Base-by-base conservation (phyloP, 139 green algal species). In the Eudorina sp. region DNA sequence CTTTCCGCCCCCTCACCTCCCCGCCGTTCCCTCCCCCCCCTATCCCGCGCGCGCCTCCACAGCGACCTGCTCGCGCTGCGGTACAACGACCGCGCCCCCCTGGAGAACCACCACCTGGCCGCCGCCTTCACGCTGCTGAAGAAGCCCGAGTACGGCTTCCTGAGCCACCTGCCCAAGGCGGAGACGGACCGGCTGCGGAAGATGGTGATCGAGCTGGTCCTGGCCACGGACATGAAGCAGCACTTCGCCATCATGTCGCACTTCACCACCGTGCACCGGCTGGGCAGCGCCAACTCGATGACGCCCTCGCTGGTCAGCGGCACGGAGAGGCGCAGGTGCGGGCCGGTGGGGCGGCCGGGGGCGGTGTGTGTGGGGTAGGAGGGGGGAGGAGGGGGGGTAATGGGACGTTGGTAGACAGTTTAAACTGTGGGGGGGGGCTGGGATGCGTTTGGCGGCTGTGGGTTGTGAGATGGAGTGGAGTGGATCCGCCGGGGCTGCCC, bases 91-190 rank as follows among this genome's bases (percentile, higher is more conserved):
- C 83, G 75, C 38, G 89, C 91, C 0, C 90, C 87, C 76, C 55
- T 94, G 90, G 94, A 96, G 90, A 95, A 95, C 86, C 91, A 95
- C 89, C 92, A 93, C 84, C 18, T 68, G 13, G 72, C 91, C 1
- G 64, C 76, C 36, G 58, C 90, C 40, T 94, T 91, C 64, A 75
- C 27, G 53, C 82, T 93, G 51, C 72, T 93, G 43, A 72, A 45
- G 43, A 27, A 90, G 4, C 75, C 85, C 16, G 81, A 93, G 13
- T 92, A 79, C 80, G 83, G 86, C 79, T 93, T 92, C 62, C 9
- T 91, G 76, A 1, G 31, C 4, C 53, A 62, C 41, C 53, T 94
- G 82, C 68, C 75, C 38, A 92, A 92, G 82, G 58, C 76, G 0
- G 88, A 92, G 29, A 83, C 62, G 31, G 91, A 91, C 53, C 72